Conservation (phyloP, 176 grass and related monocot genomes). For the Zizania latifolia region DNA sequence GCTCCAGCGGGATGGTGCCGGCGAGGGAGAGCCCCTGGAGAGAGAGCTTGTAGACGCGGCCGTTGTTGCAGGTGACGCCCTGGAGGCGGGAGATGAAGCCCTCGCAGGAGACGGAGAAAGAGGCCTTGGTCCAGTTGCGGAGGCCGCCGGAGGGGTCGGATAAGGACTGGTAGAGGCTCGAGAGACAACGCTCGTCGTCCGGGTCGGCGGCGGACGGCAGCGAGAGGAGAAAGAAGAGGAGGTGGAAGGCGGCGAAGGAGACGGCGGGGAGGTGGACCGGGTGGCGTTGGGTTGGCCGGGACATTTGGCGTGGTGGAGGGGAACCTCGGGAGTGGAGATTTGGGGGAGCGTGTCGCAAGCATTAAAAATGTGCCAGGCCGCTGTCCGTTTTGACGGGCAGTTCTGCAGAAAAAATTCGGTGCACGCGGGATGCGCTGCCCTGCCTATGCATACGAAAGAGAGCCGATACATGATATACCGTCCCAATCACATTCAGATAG, state of each 20-base stretch:
- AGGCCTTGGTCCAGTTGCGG: slow-evolving; percentile 50
- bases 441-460: no score
- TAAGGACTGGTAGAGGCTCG: slow-evolving; percentile 42
- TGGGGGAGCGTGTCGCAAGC: slow-evolving; percentile 12
- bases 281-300: slow-evolving; percentile 14
- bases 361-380: slow-evolving; percentile 13
- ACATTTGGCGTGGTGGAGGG: slow-evolving; percentile 24
- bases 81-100: slow-evolving; percentile 53
- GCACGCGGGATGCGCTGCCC: no score
- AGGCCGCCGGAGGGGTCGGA: slow-evolving; percentile 24
- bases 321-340: not conserved
- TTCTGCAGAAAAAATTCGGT: no score
- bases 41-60: slow-evolving; percentile 74
- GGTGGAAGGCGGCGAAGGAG: not conserved
- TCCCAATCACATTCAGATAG: no score
- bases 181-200: slow-evolving; percentile 57
- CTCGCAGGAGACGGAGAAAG: slow-evolving; percentile 53
- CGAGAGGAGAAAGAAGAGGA: not conserved
- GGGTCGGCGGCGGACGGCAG: slow-evolving; percentile 29
- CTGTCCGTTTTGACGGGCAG: not conserved
- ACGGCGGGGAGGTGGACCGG: not conserved
- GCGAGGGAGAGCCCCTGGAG: slow-evolving; percentile 38
- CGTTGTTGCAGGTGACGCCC: slow-evolving; percentile 81
- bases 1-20: slow-evolving; percentile 41
- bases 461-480: no score